Base-by-base conservation (phyloP, 208 protist species). In the Leishmania tarentolae region DNA sequence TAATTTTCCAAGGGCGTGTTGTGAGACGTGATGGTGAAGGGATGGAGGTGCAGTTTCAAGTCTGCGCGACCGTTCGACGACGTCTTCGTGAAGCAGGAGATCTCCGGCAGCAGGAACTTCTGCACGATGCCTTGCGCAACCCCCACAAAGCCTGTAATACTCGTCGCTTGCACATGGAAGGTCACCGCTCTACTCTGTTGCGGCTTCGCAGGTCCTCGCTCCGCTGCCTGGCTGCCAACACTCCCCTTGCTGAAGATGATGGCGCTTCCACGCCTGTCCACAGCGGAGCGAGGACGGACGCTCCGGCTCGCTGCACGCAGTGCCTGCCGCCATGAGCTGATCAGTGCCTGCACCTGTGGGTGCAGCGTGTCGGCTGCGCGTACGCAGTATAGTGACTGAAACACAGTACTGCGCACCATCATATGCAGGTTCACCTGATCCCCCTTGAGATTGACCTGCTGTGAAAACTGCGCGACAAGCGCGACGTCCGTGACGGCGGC, bases 1-100 rank as follows among this genome's bases (percentile, higher is more conserved):
- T 96, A 94, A 52, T 79, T 86, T 52, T 89, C 86, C 11, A 75
- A 40, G 9, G 82, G 74, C 11, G 63, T 78, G 47, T 83, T 87
- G 61, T 84, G 86, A 7, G 81, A 86, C 2, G 84, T 87, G 69
- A 98, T 87, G 40, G 81, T 88, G 73, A 94, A 96, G 24, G 95
- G 92, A 78, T 96, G 90, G 5, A 94, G 44, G 81, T 97, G 95
- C 24, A 90, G 46, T 86, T 96, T 95, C 37, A 94, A 47, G 44
- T 81, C 82, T 21, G 90, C 66, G 2, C 87, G 86, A n/a, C 87
- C 86, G 74, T 94, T 86, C 42, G 92, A 95, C 42, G 93, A 96
- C 31, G 76, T 59, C 83, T 91, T 92, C 15, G 92, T 78, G 77
- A 96, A 90, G 37, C 84, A 77, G 13, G 88, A 93, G 13, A 93